phyloP scores from a whole-genome alignment of 345 rosid genomes.

The Populus simonii region DNA sequence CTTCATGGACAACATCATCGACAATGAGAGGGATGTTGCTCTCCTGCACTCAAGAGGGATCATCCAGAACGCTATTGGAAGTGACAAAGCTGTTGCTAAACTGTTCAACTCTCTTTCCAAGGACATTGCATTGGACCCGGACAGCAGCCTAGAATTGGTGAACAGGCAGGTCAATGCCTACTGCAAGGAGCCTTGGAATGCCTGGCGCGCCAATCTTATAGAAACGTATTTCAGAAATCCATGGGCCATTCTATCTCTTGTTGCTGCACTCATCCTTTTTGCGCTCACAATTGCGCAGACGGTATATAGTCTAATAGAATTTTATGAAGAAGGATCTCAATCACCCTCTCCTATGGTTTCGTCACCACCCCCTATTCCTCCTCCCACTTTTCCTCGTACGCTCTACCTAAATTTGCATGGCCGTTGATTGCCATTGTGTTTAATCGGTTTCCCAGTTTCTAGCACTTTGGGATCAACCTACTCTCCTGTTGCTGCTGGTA shows the following conservation, averaged over 20 bases:
- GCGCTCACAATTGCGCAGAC: slow-evolving; percentile 45
- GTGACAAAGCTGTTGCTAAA: slow-evolving; percentile 47
- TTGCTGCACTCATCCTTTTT: slow-evolving; percentile 42
- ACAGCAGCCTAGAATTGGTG: slow-evolving; percentile 28
- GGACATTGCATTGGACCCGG: slow-evolving; percentile 38
- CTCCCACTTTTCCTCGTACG: not conserved
- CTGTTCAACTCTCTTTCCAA: slow-evolving; percentile 43
- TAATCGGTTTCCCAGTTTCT: no score
- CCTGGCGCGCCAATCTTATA: slow-evolving; percentile 44
- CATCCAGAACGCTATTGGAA: slow-evolving; percentile 45
- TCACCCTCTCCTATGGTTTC: no score
- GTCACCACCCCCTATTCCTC: no score
- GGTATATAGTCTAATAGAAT: slow-evolving; percentile 9
- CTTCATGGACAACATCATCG: slow-evolving; percentile 52
- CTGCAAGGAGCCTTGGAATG: slow-evolving; percentile 38
- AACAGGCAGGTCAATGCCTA: slow-evolving; percentile 31
- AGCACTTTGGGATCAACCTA: no score
- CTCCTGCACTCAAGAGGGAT: slow-evolving; percentile 42
- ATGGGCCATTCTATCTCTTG: slow-evolving; percentile 45
- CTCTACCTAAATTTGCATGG: no score
- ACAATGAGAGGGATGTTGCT: slow-evolving; percentile 41
- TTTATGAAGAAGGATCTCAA: no score
- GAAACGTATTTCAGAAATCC: slow-evolving; percentile 49
- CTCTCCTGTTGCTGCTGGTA: no score
- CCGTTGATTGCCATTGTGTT: no score